Evolutionary conservation across 495 filamentous ascomycete genomes (phyloP), one percentile per base, ranked within the genome.

Genomic region (Bombardia bombarda): DNA sequence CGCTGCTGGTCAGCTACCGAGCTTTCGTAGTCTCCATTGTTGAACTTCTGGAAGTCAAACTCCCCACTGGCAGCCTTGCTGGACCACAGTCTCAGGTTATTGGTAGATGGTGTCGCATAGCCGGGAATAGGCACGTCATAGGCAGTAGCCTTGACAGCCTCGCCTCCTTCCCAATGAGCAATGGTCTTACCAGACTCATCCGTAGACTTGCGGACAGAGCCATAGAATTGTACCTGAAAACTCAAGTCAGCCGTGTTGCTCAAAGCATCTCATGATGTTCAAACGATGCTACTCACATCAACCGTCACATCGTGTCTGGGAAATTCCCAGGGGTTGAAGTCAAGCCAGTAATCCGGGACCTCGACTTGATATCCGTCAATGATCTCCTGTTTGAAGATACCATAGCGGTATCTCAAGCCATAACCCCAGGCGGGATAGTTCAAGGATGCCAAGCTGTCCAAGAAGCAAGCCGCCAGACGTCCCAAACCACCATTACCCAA

Each of bases 41-140:
- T 98, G 82, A 98, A 98, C 60, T 96, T 98, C 55, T 95, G 90
- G 73, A 98, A 98, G 65, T 98, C 90, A 49, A 98, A 98, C 63
- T 98, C 92, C 40, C 93, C 92, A 54, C 86, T 89, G 37, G 88
- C 86, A 38, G 92, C 92, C 67, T 96, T 95, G 69, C 87, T 94
- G 13, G 87, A 94, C 92, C 92, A 98, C 21, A 98, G 68, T 14
- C 92, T 82, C 53, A 98, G 73, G 65, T 98, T 98, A 68, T 98
- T 98, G 46, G 88, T 95, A 5, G 88, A 85, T n/a, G 76, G 61
- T 1, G 92, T 98, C 38, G 76, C 76, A 52, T 86, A 97, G 2
- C 92, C 92, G 20, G 92, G 90, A 48, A 97, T 86, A 6, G 92
- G 92, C 14, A 95, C 86, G 66, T 98, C 92, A 56, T 90, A 97